These are phyloP conservation scores for Ophioceras dolichostomum DNA, from an alignment of 2,329 filamentous ascomycete genomes.

Conservation along the genomic window DNA sequence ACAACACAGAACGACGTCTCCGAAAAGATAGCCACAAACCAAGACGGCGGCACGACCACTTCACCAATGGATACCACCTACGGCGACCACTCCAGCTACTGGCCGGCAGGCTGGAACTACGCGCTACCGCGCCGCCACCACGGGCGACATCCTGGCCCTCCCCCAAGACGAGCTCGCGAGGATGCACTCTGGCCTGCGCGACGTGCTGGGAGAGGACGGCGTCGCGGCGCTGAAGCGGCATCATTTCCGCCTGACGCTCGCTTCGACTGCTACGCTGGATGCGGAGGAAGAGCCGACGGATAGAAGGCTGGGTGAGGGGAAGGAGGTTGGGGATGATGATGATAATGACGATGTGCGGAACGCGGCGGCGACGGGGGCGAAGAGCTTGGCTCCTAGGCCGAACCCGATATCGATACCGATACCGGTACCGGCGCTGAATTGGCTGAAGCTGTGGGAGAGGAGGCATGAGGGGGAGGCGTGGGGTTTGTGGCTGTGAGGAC, in stretches of 20 bases:
- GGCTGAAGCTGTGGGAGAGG: slow-evolving; percentile 1
- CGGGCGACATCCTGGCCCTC: background rate
- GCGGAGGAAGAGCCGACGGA: background rate
- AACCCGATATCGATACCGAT: too few relatives aligned
- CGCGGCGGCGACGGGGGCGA: background rate
- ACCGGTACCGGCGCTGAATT: slow-evolving; percentile 1
- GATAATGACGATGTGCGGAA: background rate
- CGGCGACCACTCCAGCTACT: slow-evolving; percentile 4
- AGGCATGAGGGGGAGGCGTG: background rate
- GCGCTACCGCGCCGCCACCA: slow-evolving; percentile 1
- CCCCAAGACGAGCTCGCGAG: slow-evolving; percentile 1
- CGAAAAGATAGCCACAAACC: too few relatives aligned
- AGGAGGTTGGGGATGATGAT: background rate
- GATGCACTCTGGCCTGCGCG: slow-evolving; percentile 3
- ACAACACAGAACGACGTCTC: too few relatives aligned
- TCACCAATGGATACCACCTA: too few relatives aligned
- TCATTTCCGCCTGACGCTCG: background rate
- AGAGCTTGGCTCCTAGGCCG: too few relatives aligned
- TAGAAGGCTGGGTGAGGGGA: background rate
- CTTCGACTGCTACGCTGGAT: background rate
- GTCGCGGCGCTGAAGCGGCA: background rate
- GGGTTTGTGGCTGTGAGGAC: slow-evolving; percentile 1
- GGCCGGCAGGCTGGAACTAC: slow-evolving; percentile 2
- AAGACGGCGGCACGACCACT: too few relatives aligned
- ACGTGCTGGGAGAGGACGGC: slow-evolving; percentile 1